These are phyloP conservation scores for Paradendryphiella salina DNA, from an alignment of 2,329 filamentous ascomycete species.

Conservation along the genomic window DNA sequence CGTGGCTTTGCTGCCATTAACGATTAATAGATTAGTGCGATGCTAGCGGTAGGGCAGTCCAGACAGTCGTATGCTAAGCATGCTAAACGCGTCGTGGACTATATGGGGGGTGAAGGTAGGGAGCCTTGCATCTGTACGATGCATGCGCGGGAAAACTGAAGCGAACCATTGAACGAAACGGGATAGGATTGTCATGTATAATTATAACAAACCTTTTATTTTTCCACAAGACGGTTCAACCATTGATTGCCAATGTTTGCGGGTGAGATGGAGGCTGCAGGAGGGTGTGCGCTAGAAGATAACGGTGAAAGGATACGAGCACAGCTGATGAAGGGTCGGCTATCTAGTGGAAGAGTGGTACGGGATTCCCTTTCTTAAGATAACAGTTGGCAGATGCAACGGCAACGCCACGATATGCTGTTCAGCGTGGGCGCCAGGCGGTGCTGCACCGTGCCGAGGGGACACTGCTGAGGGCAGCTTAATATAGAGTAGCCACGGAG, in stretches of 20 bases:
- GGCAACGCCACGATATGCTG: constrained; percentile 8
- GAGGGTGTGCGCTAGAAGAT: not conserved
- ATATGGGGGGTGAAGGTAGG: not conserved
- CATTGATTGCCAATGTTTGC: not conserved
- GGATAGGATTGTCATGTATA: constrained; percentile 3
- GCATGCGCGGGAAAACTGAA: no score
- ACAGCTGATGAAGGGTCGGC: not conserved
- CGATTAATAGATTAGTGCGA: no score
- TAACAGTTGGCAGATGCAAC: not conserved
- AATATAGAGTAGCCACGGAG: constrained; percentile 32
- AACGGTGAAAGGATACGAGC: not conserved
- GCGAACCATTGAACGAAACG: not conserved
- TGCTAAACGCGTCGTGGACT: not conserved
- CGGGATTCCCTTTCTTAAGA: not conserved
- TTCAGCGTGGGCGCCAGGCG: constrained; percentile 8
- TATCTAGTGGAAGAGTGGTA: no score
- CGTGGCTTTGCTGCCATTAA: not conserved
- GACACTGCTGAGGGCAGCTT: constrained; percentile 21
- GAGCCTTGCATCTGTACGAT: no score
- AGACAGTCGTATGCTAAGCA: constrained; percentile 13
- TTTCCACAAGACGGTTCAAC: not conserved
- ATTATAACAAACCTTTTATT: not conserved
- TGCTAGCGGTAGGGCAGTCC: constrained; percentile 1
- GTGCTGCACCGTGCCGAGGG: constrained; percentile 24
- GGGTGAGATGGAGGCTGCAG: not conserved